Conservation (phyloP, 805 yeast genomes). For the Hemisphaericaspora nanyangensis region DNA sequence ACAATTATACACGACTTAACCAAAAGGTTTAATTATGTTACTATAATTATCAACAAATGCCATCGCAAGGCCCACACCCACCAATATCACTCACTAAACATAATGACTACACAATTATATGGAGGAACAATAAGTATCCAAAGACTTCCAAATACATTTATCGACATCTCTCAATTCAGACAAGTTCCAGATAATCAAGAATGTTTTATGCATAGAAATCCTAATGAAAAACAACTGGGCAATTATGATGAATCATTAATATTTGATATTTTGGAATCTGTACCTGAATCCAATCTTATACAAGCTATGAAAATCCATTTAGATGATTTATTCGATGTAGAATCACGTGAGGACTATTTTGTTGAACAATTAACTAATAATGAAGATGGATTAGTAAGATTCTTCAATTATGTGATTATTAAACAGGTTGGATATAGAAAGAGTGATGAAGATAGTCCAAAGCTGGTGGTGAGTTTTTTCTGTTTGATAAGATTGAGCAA, state of each 20-base stretch:
- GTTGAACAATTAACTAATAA: constrained; percentile 5
- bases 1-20: too few species aligned
- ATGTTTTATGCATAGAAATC: constrained; percentile 56
- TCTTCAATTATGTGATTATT: constrained; percentile 1
- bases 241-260: constrained; percentile 50
- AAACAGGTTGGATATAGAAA: not conserved
- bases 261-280: constrained; percentile 59
- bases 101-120: constrained; percentile 40
- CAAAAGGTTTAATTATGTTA: too few species aligned
- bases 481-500: constrained; percentile 52
- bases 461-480: constrained; percentile 39
- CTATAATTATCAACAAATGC: too few species aligned
- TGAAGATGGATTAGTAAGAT: not conserved
- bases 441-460: not conserved
- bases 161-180: constrained; percentile 76
- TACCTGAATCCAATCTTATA: constrained; percentile 29
- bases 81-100: not conserved
- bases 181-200: constrained; percentile 94
- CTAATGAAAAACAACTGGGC: not conserved
- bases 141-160: constrained; percentile 22
- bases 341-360: constrained; percentile 44
- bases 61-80: too few species aligned
- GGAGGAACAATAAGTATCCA: constrained; percentile 71
- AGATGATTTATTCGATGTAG: constrained; percentile 6
- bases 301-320: constrained; percentile 51